Percentiles rank a stretch among this genome's conserved stretches.
These are phyloP conservation scores for Russula virescens DNA, from an alignment of 768 basidiomycete species.

Conservation along the genomic window DNA sequence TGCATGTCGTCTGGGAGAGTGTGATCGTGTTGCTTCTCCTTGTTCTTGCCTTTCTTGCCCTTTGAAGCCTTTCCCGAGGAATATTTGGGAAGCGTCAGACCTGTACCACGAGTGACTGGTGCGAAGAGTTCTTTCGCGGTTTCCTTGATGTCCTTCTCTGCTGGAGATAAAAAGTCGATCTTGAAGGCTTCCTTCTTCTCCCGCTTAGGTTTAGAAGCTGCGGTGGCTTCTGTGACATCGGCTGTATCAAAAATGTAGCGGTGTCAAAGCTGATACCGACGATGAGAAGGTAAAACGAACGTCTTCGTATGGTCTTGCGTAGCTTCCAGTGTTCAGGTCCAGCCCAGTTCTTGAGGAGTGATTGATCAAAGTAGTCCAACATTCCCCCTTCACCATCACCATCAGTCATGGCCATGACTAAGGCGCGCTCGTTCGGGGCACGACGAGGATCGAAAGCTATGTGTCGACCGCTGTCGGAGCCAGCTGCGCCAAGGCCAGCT, in stretches of 20 bases:
- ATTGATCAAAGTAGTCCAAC: conserved; percentile 88
- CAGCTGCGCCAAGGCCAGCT: conserved; percentile 37
- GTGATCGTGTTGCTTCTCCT: conserved; percentile 68
- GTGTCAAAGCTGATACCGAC: conserved; percentile 12
- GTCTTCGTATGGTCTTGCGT: conserved; percentile 68
- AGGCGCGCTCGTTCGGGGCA: conserved; percentile 68
- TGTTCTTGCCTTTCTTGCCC: conserved; percentile 41
- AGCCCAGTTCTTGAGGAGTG: conserved; percentile 91
- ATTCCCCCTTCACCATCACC: conserved; percentile 56
- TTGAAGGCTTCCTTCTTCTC: conserved; percentile 78
- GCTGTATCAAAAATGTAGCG: conserved; percentile 31
- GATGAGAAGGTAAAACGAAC: conserved; percentile 39
- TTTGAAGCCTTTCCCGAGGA: conserved; percentile 32
- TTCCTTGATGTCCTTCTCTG: conserved; percentile 54
- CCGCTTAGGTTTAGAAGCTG: conserved; percentile 45
- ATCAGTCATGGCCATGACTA: conserved; percentile 82
- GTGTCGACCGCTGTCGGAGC: conserved; percentile 48
- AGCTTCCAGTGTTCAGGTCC: conserved; percentile 99
- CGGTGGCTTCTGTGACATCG: conserved; percentile 47
- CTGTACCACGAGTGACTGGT: conserved; percentile 61
- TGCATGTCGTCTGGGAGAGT: conserved; percentile 96
- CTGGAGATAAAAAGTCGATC: conserved; percentile 68
- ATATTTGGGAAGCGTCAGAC: conserved; percentile 53
- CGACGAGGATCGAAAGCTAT: conserved; percentile 83
- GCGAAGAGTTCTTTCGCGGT: conserved; percentile 70